Conservation (phyloP, 192 early-diverging fungal genomes). For the Coemansia sp. region DNA sequence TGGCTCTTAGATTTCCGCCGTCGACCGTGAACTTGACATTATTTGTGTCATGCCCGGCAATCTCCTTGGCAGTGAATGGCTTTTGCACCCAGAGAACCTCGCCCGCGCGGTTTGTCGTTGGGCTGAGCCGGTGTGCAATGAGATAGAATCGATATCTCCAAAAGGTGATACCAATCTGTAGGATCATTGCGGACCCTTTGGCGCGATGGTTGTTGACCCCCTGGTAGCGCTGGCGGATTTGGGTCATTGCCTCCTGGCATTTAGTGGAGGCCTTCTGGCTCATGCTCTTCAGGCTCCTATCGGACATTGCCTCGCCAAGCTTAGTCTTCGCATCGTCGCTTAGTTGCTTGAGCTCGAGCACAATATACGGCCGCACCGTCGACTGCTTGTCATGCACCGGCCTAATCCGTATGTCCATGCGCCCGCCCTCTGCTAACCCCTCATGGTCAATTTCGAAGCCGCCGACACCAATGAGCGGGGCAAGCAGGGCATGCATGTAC, state of each 20-base stretch:
- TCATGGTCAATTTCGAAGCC: neutral
- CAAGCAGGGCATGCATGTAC: too few relatives aligned
- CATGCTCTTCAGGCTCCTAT: neutral
- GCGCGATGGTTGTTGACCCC: neutral
- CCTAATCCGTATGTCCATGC: neutral
- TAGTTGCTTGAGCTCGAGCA: neutral
- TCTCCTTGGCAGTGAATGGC: neutral
- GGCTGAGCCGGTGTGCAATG: neutral
- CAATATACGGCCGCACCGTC: neutral
- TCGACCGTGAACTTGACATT: neutral
- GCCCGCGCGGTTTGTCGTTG: neutral
- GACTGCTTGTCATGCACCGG: neutral
- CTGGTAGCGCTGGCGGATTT: neutral
- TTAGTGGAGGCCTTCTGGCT: neutral
- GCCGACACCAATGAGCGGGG: too few relatives aligned
- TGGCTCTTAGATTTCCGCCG: neutral
- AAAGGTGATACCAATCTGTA: neutral
- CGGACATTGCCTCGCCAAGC: neutral
- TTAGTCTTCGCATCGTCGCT: neutral
- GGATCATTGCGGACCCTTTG: neutral
- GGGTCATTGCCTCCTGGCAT: neutral
- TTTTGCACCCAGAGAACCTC: neutral
- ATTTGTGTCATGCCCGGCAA: neutral
- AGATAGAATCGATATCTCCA: neutral
- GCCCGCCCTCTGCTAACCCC: neutral